phyloP scores from a whole-genome alignment of 164 flowering plant species.

The Stephania cephalantha region DNA sequence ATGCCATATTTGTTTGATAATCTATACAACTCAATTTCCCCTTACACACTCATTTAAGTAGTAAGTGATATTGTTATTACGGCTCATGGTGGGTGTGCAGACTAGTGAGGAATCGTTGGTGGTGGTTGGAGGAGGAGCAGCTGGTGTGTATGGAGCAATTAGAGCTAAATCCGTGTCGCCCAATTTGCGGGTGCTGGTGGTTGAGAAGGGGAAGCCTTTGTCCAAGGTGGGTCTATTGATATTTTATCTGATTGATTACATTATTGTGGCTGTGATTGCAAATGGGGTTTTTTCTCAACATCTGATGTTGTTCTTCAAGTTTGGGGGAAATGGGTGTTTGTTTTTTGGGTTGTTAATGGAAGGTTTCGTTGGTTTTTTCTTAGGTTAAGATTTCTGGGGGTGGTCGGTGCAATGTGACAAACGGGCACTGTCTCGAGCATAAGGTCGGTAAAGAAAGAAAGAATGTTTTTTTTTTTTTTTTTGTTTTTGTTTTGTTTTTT shows the following conservation, averaged over 20 bases:
- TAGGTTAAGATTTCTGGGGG: conserved; percentile 97
- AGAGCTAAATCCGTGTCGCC: conserved; percentile 77
- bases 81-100: conserved; percentile 20
- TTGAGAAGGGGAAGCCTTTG: conserved; percentile 80
- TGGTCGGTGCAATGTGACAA: conserved; percentile 95
- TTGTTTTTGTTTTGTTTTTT: no score
- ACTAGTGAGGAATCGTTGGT: conserved; percentile 49
- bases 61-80: background rate
- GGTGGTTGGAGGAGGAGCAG: conserved; percentile 89
- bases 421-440: conserved; percentile 73
- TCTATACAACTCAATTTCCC: background rate
- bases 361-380: background rate
- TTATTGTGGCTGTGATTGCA: background rate
- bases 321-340: background rate
- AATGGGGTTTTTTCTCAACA: background rate
- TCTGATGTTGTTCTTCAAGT: background rate
- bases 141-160: conserved; percentile 81
- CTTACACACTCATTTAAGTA: background rate
- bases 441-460: conserved; percentile 34
- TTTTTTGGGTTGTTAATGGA: background rate
- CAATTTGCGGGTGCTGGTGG: conserved; percentile 52
- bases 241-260: background rate
- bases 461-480: background rate
- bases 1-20: background rate
- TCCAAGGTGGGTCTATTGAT: conserved; percentile 55